Evolutionary conservation across 768 basidiomycete species (phyloP), one percentile per base, ranked within the genome.

Genomic region (Tricholoma terreum): DNA sequence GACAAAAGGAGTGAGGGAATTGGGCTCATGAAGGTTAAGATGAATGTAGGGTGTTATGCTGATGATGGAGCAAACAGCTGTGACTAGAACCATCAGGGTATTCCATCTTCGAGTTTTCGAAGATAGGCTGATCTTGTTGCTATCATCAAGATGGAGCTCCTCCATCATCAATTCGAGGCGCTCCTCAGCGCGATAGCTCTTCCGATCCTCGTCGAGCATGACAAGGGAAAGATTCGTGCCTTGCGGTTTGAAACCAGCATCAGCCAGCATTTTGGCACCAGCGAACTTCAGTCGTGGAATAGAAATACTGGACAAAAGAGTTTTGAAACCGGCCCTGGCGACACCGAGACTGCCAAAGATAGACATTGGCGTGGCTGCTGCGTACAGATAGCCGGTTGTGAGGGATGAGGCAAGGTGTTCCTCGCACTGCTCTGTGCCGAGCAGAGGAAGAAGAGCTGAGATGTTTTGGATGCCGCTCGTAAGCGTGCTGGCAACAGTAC

Each of bases 361-460:
- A 14, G 67, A 68, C 59, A 68, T 57, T 5, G 65, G 65, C 1
- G 65, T 60, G 1, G 65, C 67, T 1, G 67, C 67, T 5, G 63
- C 63, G 45, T 68, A 68, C 4, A 68, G 60, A 27, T 60, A 65
- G 1, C 67, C 67, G 3, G 48, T 38, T 6, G 52, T 48, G 10
- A 68, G 55, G 14, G 65, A 63, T 4, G 61, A 65, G 33, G 56
- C 55, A 24, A 66, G 45, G 38, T 62, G 65, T 10, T 42, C 50
- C 31, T 69, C 66, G 52, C 66, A 67, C 51, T 67, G 66, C 17
- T 63, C 60, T 14, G 67, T 67, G 2, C 65, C 67, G 15, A 68
- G 50, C 30, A 68, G 52, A 2, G 67, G 67, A 0, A 69, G 60
- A 24, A 69, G 58, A n/a, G 64, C 64, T 9, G 65, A 58, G 17